Evolutionary conservation across 192 early-diverging fungal genomes (phyloP), one percentile per base, ranked within the genome.

Genomic region (Linnemannia exigua): DNA sequence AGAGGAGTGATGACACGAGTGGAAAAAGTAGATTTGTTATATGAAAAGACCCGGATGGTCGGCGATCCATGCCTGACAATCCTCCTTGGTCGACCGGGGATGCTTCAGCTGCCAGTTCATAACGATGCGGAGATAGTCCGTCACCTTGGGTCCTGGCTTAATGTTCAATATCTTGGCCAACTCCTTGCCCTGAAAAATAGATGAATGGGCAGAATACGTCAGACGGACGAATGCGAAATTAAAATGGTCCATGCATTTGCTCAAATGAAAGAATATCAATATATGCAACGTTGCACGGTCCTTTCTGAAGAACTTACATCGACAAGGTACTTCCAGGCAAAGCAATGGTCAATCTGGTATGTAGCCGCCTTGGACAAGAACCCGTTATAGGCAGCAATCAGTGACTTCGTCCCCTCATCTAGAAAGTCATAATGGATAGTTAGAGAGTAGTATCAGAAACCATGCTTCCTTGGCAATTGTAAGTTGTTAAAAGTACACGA

Each of bases 61-160:
- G 38, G 67, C 28, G 14, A 96, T 89, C 79, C 87, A 94, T 15
- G 74, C 72, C 78, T 91, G 87, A 72, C 95, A 95, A 52, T 95
- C 90, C 20, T 92, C 92, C 28, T 82, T 86, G 2, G 93, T 91
- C 5, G 91, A 93, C 0, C 86, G 46, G 1, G 95, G 94, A 79
- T 97, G 73, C 25, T 86, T 90, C 38, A 99, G 83, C 89, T 99
- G 97, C 95, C 95, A 98, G 54, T 89, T 88, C 92, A 97, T 96
- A 38, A 98, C 85, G 1, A 71, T 70, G 7, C 90, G 87, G n/a
- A 98, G 88, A 50, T 95, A 88, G 19, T 77, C 76, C 71, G 90
- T 92, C 16, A 98, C 87, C 15, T 70, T 76, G 14, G 94, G 95
- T 12, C 98, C 97, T 9, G 95, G 95, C 74, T 89, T 91, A 58